Base-by-base conservation (phyloP, 192 early-diverging fungal genomes). In the Backusella morwellensis region DNA sequence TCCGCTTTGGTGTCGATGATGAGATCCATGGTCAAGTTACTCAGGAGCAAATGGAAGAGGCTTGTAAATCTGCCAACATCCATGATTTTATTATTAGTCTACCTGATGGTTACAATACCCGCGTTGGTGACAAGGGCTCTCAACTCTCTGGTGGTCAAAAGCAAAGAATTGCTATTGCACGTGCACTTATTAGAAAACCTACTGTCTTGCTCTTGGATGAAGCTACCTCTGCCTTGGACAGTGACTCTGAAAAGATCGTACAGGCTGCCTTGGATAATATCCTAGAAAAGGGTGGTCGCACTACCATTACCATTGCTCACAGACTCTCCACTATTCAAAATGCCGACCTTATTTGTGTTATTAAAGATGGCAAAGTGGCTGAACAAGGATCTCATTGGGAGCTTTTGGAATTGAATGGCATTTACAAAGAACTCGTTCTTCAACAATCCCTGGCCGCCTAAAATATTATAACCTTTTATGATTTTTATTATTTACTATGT, bases 321-420 rank as follows among this genome's bases (percentile, higher is more conserved):
- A 83, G 91, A 26, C 84, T 92, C n/a, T 92, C 86, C 68, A 92
- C 92, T 6, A 87, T 91, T 40, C 90, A 90, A 41, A 90, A 95
- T 72, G 91, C 95, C 0, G 92, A 97, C 78, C 78, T 91, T 75
- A 98, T 98, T 77, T 91, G 93, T 35, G 95, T 96, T n/a, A 88
- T 97, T 68, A 82, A 86, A 81, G 77, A 90, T 71, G 93, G 92
- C 23, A 76, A 74, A 17, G 85, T 94, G 70, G 75, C 87, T 19
- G 92, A 96, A 83, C 74, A 83, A 50, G 97, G 97, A 38, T 91
- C 84, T 34, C 95, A 96, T 81, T 86, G 91, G 69, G 87, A 95
- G 80, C 83, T 98, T 70, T 77, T 96, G 38, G 81, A 83, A 7
- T 76, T 75, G 35, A 80, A 84, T 35, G 91, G 91, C 2, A 79